phyloP scores from a whole-genome alignment of 345 rosid genomes.

The Diplotaxis tenuifolia region DNA sequence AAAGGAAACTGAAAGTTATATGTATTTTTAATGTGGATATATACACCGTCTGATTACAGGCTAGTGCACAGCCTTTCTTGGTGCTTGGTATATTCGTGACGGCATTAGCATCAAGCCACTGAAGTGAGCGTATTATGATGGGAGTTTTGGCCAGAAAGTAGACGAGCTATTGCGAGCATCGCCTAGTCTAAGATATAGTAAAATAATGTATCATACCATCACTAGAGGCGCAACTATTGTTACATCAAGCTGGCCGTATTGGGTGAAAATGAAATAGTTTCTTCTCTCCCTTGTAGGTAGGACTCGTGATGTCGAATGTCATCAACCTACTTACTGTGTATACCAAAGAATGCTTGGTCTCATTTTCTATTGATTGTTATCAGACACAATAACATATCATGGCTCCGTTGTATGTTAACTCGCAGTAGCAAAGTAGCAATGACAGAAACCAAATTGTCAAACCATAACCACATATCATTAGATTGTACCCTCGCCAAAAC shows the following conservation, averaged over 20 bases:
- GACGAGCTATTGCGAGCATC: no score
- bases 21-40: background rate
- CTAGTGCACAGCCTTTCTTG: slow-evolving; percentile 93
- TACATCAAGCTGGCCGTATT: no score
- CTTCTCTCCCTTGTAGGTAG: no score
- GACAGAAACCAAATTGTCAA: background rate
- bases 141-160: background rate
- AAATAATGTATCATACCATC: no score
- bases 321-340: no score
- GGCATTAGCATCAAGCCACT: slow-evolving; percentile 88
- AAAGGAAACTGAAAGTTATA: background rate
- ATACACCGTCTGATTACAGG: slow-evolving; percentile 47
- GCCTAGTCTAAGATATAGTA: no score
- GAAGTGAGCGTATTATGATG: background rate
- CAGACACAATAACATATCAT: background rate
- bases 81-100: slow-evolving; percentile 90
- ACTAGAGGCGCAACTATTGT: no score
- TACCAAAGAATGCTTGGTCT: no score
- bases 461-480: background rate
- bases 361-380: background rate
- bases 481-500: slow-evolving; percentile 28
- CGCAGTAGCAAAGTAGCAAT: background rate
- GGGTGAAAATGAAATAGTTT: no score
- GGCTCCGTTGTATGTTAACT: background rate
- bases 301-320: no score